A percentile compares a stretch with the other conserved stretches of the same genome.
phyloP scores from a whole-genome alignment of 345 rosid genomes.

The Arabis hirsuta region DNA sequence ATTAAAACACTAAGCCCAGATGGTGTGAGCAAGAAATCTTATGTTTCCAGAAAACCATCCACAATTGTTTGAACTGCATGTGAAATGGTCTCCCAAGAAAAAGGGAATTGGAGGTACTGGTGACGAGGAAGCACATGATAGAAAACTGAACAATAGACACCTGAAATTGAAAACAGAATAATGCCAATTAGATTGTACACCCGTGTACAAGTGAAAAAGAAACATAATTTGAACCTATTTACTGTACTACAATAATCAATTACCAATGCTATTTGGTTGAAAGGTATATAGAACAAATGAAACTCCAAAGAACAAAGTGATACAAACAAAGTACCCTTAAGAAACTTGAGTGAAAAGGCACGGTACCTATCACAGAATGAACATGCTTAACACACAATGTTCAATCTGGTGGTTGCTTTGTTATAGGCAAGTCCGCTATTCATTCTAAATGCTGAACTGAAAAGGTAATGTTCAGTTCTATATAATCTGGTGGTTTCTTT shows the following conservation, averaged over 20 bases:
- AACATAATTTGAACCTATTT: not conserved
- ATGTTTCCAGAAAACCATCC: conserved; percentile 94
- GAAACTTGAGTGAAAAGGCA: conserved; percentile 17
- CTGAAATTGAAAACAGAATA: conserved; percentile 50
- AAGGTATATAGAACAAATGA: not conserved
- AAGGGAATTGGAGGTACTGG: conserved; percentile 72
- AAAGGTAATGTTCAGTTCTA: too few species aligned
- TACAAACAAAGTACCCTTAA: not conserved
- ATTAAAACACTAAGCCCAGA: conserved; percentile 24
- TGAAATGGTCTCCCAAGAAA: conserved; percentile 63
- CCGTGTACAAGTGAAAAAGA: conserved; percentile 4
- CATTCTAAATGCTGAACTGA: too few species aligned
- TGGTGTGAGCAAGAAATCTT: conserved; percentile 24
- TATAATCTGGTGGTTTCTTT: too few species aligned
- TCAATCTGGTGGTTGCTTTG: too few species aligned
- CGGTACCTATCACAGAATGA: conserved; percentile 14
- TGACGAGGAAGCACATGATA: conserved; percentile 70
- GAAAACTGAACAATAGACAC: conserved; percentile 85
- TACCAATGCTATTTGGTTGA: not conserved
- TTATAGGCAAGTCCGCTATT: too few species aligned
- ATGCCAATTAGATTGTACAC: conserved; percentile 22
- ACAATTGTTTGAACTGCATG: conserved; percentile 76
- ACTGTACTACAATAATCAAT: not conserved
- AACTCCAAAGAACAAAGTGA: conserved; percentile 9
- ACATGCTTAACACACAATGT: too few species aligned